These are phyloP conservation scores for Teunomyces barrocoloradensis DNA, from an alignment of 805 yeast genomes.

Conservation along the genomic window DNA sequence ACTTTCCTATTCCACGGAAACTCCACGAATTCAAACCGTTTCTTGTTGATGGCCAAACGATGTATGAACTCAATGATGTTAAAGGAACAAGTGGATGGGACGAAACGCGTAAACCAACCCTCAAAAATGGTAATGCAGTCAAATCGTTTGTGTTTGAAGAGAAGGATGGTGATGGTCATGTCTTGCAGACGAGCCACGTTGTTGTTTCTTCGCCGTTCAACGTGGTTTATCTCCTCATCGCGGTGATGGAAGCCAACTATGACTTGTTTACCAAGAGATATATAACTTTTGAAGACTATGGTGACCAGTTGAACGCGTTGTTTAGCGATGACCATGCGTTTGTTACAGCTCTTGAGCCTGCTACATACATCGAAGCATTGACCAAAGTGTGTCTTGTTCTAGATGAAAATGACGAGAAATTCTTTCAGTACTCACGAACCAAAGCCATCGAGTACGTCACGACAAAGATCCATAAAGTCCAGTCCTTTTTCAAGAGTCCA, in stretches of 20 bases:
- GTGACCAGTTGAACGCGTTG: constrained; percentile 30
- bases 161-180: constrained; percentile 24
- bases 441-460: constrained; percentile 40
- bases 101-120: constrained; percentile 16
- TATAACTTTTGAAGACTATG: constrained; percentile 43
- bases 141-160: constrained; percentile 39
- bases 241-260: constrained; percentile 26
- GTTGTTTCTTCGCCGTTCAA: constrained; percentile 42
- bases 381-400: constrained; percentile 27
- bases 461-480: constrained; percentile 26
- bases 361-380: constrained; percentile 4
- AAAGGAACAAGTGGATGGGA: constrained; percentile 36
- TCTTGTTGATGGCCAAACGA: constrained; percentile 6
- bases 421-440: constrained; percentile 39
- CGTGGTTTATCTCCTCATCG: constrained; percentile 37
- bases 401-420: constrained; percentile 31
- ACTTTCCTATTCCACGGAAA: constrained; percentile 5
- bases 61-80: constrained; percentile 42
- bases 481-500: neutral
- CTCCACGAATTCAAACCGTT: constrained; percentile 3
- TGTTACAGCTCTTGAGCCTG: constrained; percentile 24
- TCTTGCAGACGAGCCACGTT: constrained; percentile 40
- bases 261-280: constrained; percentile 27
- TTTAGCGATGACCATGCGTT: constrained; percentile 26
- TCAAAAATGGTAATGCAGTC: constrained; percentile 29